These are phyloP conservation scores for Penicillium maclennaniae DNA, from an alignment of 495 filamentous ascomycete genomes.

Conservation along the genomic window DNA sequence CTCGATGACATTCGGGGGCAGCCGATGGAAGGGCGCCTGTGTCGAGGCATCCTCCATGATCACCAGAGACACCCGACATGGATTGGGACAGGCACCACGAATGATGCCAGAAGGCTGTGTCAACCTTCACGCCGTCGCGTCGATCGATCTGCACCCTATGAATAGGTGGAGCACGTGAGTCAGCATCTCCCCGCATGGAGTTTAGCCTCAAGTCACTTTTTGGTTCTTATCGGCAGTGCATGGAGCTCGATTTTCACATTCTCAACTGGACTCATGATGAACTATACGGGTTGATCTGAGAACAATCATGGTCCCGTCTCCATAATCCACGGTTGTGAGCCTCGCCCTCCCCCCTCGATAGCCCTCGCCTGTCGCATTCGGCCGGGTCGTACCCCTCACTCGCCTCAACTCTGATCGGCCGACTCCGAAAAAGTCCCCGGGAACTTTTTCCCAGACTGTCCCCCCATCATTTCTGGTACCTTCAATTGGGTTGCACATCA, in stretches of 20 bases:
- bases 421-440: constrained; percentile 25
- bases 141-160: constrained; percentile 15
- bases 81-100: constrained; percentile 12
- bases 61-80: constrained; percentile 21
- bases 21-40: constrained; percentile 17
- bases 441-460: constrained; percentile 19
- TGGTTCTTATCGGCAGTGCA: background rate
- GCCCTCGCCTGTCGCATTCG: constrained; percentile 17
- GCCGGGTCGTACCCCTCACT: constrained; percentile 28
- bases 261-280: constrained; percentile 5
- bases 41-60: constrained; percentile 29
- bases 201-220: constrained; percentile 3
- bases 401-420: constrained; percentile 23
- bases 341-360: constrained; percentile 2
- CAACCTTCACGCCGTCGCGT: constrained; percentile 18
- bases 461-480: constrained; percentile 7
- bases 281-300: constrained; percentile 3
- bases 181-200: constrained; percentile 14
- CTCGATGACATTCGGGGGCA: constrained; percentile 28
- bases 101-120: constrained; percentile 22
- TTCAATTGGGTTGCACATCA: constrained; percentile 27
- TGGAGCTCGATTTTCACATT: background rate
- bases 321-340: constrained; percentile 7
- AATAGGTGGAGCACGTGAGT: constrained; percentile 21
- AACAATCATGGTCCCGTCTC: background rate